These are phyloP conservation scores for Volvox carteri DNA, from an alignment of 163 green algal species.

Conservation along the genomic window DNA sequence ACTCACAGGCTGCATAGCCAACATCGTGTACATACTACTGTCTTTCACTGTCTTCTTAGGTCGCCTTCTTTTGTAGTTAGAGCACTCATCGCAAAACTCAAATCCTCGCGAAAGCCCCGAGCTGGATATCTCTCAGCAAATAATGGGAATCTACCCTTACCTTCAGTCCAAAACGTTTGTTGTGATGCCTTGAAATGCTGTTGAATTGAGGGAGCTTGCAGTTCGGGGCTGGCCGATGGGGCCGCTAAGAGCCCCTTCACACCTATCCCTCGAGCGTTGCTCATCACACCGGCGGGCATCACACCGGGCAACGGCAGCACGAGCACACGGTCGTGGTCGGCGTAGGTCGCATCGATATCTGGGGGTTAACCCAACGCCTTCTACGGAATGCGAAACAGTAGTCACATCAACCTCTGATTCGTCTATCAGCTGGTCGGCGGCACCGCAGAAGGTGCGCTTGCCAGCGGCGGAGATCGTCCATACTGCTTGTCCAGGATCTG, in stretches of 20 bases:
- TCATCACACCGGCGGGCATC: neutral
- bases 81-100: neutral
- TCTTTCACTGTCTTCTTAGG: no score
- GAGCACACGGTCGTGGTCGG: slow-evolving; percentile 8
- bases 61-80: neutral
- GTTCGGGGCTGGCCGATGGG: slow-evolving; percentile 14
- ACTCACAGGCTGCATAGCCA: no score
- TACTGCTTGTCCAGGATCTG: neutral
- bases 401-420: neutral
- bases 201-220: slow-evolving; percentile 23
- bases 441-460: neutral
- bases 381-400: neutral
- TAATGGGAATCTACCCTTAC: neutral
- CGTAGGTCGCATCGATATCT: neutral
- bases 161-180: neutral
- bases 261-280: slow-evolving; percentile 19
- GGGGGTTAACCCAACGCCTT: neutral
- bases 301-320: neutral
- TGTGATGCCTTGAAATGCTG: neutral
- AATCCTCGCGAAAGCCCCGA: no score
- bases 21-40: no score
- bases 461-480: slow-evolving; percentile 2
- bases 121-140: no score
- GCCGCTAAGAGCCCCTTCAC: neutral
- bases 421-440: neutral